Conservation (phyloP, 768 basidiomycete genomes). For the Leccinum subgranulosum region DNA sequence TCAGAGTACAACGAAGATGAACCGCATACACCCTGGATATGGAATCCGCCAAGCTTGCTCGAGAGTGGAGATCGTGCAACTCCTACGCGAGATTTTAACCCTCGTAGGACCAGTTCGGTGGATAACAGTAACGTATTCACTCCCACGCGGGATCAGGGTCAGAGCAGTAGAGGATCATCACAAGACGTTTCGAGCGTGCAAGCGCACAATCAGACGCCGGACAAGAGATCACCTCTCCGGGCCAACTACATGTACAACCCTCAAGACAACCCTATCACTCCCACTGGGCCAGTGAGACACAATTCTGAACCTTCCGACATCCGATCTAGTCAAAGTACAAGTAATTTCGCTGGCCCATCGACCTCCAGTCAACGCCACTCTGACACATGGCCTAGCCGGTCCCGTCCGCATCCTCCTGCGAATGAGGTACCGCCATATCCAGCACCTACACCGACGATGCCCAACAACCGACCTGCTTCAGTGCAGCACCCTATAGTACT, state of each 20-base stretch:
- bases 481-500: conserved; percentile 9
- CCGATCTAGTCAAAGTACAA: conserved; percentile 6
- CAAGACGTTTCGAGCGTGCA: conserved; percentile 15
- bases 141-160: conserved; percentile 22
- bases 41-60: conserved; percentile 53
- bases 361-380: conserved; percentile 16
- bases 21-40: conserved; percentile 69
- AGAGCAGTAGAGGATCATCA: conserved; percentile 13
- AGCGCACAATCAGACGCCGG: conserved; percentile 21
- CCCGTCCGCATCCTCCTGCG: conserved; percentile 21
- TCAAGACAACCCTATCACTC: conserved; percentile 15
- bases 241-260: conserved; percentile 15
- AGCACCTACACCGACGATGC: conserved; percentile 24
- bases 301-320: conserved; percentile 21
- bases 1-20: conserved; percentile 36
- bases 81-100: conserved; percentile 26
- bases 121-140: conserved; percentile 16
- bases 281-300: conserved; percentile 22
- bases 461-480: conserved; percentile 11
- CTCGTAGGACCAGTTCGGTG: conserved; percentile 21
- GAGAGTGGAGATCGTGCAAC: conserved; percentile 28
- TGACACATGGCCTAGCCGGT: conserved; percentile 18
- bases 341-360: conserved; percentile 14
- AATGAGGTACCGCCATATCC: conserved; percentile 27
- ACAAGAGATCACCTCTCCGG: conserved; percentile 15